A percentile compares a stretch with the other conserved stretches of the same genome.
Evolutionary conservation across 352 stramenopile species (phyloP).

Genomic region (Phytopythium cucurbitacearum): DNA sequence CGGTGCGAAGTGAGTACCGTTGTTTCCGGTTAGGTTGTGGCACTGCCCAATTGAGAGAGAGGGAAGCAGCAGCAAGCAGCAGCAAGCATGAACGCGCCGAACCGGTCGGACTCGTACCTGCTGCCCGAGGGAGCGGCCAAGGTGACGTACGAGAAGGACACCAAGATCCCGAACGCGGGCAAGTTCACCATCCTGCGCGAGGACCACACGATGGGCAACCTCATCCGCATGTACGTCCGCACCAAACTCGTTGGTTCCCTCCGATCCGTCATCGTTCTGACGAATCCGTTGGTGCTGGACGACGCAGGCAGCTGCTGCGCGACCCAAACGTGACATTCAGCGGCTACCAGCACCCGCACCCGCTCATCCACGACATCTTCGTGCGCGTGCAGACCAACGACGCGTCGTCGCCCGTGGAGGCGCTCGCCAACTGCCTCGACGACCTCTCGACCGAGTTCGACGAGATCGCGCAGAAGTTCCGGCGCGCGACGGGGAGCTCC

Average conservation of each 20-base stretch:
- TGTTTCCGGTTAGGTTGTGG: too few species aligned
- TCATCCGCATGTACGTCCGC: conserved; percentile 93
- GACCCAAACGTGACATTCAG: conserved; percentile 90
- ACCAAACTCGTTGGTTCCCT: too few species aligned
- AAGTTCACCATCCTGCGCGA: conserved; percentile 98
- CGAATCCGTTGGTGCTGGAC: background rate
- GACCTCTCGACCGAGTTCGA: conserved; percentile 87
- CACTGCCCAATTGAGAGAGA: background rate
- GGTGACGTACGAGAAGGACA: conserved; percentile 95
- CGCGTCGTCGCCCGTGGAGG: conserved; percentile 76
- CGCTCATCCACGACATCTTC: conserved; percentile 94
- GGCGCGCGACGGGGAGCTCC: conserved; percentile 71
- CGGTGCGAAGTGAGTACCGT: too few species aligned
- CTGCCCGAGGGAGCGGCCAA: conserved; percentile 86
- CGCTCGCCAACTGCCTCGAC: conserved; percentile 77
- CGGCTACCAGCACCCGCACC: conserved; percentile 96
- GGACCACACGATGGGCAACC: conserved; percentile 97
- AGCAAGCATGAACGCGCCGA: conserved; percentile 74
- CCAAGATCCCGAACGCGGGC: conserved; percentile 96
- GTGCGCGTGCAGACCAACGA: conserved; percentile 93
- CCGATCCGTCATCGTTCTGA: too few species aligned
- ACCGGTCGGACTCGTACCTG: conserved; percentile 81
- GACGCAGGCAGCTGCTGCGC: conserved; percentile 77
- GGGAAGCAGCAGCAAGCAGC: background rate
- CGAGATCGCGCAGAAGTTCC: conserved; percentile 83